These are phyloP conservation scores for Lasiodiplodia sp. DNA, from an alignment of 2,329 filamentous ascomycete genomes.

Conservation along the genomic window DNA sequence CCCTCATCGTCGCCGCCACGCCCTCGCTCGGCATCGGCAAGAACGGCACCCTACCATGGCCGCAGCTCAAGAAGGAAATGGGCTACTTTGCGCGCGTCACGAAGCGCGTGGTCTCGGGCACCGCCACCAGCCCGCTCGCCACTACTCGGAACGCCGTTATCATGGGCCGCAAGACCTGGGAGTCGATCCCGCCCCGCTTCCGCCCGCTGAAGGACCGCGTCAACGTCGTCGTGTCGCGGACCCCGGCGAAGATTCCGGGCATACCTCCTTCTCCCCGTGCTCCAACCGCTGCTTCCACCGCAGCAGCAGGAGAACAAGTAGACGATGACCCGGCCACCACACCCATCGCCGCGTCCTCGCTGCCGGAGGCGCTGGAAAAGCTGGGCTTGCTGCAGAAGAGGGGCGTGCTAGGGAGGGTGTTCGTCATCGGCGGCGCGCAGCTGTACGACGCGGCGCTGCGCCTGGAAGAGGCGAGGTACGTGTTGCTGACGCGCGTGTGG, in stretches of 20 bases:
- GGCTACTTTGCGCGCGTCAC: constrained; percentile 93
- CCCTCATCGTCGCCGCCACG: constrained; percentile 95
- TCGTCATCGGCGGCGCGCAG: constrained; percentile 89
- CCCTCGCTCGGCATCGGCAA: constrained; percentile 87
- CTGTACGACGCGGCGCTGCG: constrained; percentile 78
- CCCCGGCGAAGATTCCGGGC: not conserved
- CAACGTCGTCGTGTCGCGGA: constrained; percentile 80
- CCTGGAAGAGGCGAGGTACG: constrained; percentile 63
- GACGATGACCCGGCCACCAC: not conserved
- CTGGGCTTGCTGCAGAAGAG: constrained; percentile 32
- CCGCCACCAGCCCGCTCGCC: constrained; percentile 31
- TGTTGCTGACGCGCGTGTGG: constrained; percentile 74
- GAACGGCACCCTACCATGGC: constrained; percentile 84
- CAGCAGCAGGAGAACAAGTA: not conserved
- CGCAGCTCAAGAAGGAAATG: constrained; percentile 88
- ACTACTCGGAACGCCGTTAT: constrained; percentile 70
- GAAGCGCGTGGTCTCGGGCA: constrained; percentile 60
- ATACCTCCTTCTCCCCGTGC: not conserved
- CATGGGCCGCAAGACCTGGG: constrained; percentile 98
- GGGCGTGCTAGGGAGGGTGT: constrained; percentile 65
- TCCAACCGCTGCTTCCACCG: not conserved
- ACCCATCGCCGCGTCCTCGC: not conserved
- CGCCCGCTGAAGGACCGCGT: constrained; percentile 80
- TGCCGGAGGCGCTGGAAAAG: constrained; percentile 7
- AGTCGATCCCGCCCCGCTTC: constrained; percentile 80